Conservation (phyloP, 2,329 filamentous ascomycete species). For the Hymenoscyphus occultus region DNA sequence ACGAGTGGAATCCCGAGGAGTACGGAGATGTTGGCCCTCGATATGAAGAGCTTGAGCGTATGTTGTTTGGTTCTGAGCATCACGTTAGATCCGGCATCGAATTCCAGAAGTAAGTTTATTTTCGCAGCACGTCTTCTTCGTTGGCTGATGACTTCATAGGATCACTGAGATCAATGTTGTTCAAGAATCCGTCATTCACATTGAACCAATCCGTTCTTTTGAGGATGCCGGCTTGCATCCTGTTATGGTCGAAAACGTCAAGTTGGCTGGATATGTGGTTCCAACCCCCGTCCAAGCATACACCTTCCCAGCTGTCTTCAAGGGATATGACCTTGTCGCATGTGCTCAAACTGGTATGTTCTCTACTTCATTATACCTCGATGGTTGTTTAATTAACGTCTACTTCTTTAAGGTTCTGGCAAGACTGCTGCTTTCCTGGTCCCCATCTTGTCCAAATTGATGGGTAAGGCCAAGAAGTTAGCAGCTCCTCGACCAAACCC, state of each 20-base stretch:
- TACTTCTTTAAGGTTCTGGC: constrained; percentile 67
- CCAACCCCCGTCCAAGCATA: constrained; percentile 90
- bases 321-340: constrained; percentile 78
- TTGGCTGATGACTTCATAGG: constrained; percentile 40
- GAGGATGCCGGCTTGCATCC: constrained; percentile 81
- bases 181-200: constrained; percentile 55
- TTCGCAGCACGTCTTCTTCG: not conserved
- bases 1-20: constrained; percentile 81
- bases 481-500: constrained; percentile 73
- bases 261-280: constrained; percentile 63
- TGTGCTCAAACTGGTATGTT: constrained; percentile 88
- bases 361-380: not conserved
- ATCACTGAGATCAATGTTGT: constrained; percentile 53
- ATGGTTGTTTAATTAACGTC: constrained; percentile 10
- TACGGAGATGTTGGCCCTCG: constrained; percentile 80
- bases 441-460: constrained; percentile 83
- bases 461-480: constrained; percentile 92
- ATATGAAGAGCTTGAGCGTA: constrained; percentile 65
- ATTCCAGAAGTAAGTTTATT: constrained; percentile 55
- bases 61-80: constrained; percentile 65
- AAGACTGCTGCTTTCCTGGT: constrained; percentile 94
- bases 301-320: constrained; percentile 73
- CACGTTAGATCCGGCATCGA: constrained; percentile 55
- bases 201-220: constrained; percentile 57
- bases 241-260: constrained; percentile 73